Base-by-base conservation (phyloP, 75 land plant species). In the Selaginella tamariscina region DNA sequence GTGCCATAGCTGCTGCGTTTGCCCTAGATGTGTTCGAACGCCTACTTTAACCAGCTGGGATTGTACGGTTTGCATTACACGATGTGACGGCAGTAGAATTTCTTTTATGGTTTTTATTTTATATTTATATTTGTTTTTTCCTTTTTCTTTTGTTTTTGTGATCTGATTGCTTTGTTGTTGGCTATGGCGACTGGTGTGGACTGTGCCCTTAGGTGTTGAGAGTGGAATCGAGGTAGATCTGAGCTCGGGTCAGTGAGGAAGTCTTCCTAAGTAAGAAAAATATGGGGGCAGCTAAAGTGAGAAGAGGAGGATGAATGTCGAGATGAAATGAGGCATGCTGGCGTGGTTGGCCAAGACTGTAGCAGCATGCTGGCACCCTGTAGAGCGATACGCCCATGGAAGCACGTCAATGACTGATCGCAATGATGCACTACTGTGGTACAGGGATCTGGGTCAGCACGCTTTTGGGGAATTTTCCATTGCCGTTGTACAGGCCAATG, bases 401-500 rank as follows among this genome's bases (percentile, higher is more conserved):
- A 74, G 75, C 68, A 54, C 72, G 32, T 84, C 81, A 69, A 72
- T 78, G 70, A 30, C 39, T 29, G 62, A 74, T 74, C 73, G 56
- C 55, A 69, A 44, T 32, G 91, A 88, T 54, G 57, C 75, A 20
- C 70, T 86, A 30, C 67, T 89, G 56, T 89, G 95, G 95, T 75
- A 55, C 68, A 70, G 71, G 56, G 87, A 82, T 72, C 70, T 82
- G 24, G 78, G 70, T 15, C 64, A 73, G 57, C 87, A 86, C 64
- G 57, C 77, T 8, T 54, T 31, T 30, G 94, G 94, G 28, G 94
- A 86, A 30, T 84, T 77, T 57, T 89, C 94, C 8, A 73, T 80
- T 2, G 89, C 94, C 11, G 83, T 86, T 0, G 83, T 82, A 9
- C 87, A 84, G 65, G 84, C 82, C 55, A 82, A 80, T 67, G 80